These are phyloP conservation scores for Entomortierella beljakovae DNA, from an alignment of 192 early-diverging fungal genomes.

Conservation along the genomic window DNA sequence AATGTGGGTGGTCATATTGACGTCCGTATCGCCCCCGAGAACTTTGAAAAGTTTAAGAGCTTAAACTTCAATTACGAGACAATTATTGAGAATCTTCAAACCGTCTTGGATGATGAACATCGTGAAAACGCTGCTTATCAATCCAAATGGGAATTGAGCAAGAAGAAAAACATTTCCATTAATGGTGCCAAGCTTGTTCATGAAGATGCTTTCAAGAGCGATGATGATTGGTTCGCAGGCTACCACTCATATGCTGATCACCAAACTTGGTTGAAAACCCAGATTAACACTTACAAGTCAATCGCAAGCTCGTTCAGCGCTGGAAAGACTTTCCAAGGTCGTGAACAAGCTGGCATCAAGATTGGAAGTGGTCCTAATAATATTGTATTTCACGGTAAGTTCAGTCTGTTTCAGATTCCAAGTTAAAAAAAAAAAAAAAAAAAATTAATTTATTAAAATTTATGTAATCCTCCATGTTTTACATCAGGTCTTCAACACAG, in stretches of 20 bases:
- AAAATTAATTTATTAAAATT: background rate
- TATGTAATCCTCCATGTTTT: background rate
- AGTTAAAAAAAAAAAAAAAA: no score
- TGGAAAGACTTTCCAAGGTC: constrained; percentile 28
- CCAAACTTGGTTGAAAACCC: constrained; percentile 27
- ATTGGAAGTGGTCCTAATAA: constrained; percentile 41
- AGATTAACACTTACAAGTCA: constrained; percentile 20
- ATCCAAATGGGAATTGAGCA: constrained; percentile 6
- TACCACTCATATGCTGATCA: constrained; percentile 42
- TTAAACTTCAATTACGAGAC: constrained; percentile 45
- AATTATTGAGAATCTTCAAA: constrained; percentile 56
- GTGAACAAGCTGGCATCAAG: constrained; percentile 42
- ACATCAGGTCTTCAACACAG: constrained; percentile 58
- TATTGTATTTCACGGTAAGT: constrained; percentile 48
- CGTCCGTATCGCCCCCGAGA: constrained; percentile 38
- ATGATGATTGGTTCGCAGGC: constrained; percentile 32
- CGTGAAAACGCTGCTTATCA: constrained; percentile 23
- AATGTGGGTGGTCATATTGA: constrained; percentile 49
- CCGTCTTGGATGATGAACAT: constrained; percentile 55
- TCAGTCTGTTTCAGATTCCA: background rate
- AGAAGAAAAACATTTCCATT: constrained; percentile 9
- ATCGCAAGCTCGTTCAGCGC: constrained; percentile 28
- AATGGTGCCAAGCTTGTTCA: background rate
- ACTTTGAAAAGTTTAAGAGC: constrained; percentile 27
- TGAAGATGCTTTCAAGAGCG: background rate